A percentile compares a stretch with the other conserved stretches of the same genome.
phyloP scores from a whole-genome alignment of 148 eudicot species.

The Drosera capensis region DNA sequence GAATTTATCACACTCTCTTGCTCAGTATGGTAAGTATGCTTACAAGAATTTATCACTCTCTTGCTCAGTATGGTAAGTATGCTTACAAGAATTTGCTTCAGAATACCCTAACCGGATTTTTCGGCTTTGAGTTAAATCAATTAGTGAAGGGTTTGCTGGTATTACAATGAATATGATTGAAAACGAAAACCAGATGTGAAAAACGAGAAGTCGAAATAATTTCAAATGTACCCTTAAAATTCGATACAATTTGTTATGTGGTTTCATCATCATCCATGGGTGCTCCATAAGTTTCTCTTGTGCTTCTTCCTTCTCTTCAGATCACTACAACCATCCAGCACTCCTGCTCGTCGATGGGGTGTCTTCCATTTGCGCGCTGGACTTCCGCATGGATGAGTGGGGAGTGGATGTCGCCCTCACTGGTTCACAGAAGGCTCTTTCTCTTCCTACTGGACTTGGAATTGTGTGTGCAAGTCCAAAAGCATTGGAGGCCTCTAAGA shows the following conservation, averaged over 20 bases:
- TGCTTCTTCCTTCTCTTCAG: constrained; percentile 20
- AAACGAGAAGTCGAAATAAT: too few species aligned
- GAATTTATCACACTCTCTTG: not conserved
- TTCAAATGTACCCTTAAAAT: too few species aligned
- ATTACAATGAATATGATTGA: too few species aligned
- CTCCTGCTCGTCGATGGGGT: constrained; percentile 88
- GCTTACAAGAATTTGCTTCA: not conserved
- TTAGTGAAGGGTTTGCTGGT: too few species aligned
- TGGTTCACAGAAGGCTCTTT: constrained; percentile 94
- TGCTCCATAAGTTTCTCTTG: not conserved
- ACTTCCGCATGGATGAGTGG: constrained; percentile 99
- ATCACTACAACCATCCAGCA: constrained; percentile 96
- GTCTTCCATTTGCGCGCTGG: constrained; percentile 92
- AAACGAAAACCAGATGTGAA: too few species aligned
- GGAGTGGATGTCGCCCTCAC: constrained; percentile 95
- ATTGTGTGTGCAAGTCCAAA: constrained; percentile 86
- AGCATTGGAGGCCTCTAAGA: constrained; percentile 74
- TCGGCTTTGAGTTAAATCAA: too few species aligned
- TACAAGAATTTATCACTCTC: not conserved
- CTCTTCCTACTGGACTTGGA: constrained; percentile 92
- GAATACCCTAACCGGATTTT: too few species aligned
- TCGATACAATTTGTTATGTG: too few species aligned
- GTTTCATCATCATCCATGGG: too few species aligned
- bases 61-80: not conserved
- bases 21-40: not conserved